These are phyloP conservation scores for Thuja plicata DNA, from an alignment of 83 land plant species.

Conservation along the genomic window DNA sequence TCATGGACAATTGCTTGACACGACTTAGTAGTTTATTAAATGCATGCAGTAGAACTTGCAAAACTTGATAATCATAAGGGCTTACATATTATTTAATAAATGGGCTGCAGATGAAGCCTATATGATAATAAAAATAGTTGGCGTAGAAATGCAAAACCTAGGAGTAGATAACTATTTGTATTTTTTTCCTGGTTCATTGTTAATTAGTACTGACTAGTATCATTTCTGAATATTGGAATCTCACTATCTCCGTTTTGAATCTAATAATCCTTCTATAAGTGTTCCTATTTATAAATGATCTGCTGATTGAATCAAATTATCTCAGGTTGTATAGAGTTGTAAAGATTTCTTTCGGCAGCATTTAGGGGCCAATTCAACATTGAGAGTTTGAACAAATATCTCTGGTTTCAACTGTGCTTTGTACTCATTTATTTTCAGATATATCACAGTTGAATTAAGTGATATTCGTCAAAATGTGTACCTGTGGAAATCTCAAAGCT, in stretches of 20 bases:
- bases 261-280: background rate
- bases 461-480: background rate
- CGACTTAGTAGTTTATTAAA: too few species aligned
- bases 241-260: background rate
- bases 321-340: background rate
- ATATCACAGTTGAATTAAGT: background rate
- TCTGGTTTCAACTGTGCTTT: background rate
- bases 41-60: too few species aligned
- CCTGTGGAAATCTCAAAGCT: background rate
- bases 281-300: background rate
- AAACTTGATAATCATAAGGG: too few species aligned
- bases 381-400: background rate
- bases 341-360: background rate
- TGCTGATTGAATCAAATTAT: background rate
- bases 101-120: too few species aligned
- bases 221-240: background rate
- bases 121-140: too few species aligned
- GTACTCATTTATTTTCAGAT: background rate
- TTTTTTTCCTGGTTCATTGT: too few species aligned
- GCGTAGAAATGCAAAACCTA: too few species aligned
- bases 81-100: too few species aligned
- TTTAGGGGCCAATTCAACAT: background rate
- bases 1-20: too few species aligned
- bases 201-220: too few species aligned
- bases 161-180: too few species aligned